Evolutionary conservation across 352 stramenopile species (phyloP).

Genomic region (Thalassiosira sp.): DNA sequence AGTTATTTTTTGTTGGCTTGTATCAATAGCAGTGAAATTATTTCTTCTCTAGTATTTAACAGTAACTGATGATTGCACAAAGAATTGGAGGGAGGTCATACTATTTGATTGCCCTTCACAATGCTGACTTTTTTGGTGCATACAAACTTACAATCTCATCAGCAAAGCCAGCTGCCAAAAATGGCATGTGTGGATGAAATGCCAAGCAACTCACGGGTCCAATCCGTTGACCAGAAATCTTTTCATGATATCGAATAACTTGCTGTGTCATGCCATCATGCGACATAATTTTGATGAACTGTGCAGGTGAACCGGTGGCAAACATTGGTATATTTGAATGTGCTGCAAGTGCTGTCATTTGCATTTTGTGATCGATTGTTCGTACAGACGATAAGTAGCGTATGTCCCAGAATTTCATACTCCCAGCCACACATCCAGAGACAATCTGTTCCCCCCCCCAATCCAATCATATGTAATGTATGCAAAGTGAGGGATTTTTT

Average conservation of each 20-base stretch:
- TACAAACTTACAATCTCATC: conserved; percentile 95
- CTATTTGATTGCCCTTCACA: too few species aligned
- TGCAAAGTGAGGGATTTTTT: conserved; percentile 78
- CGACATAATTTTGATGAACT: conserved; percentile 98
- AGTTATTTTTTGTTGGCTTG: too few species aligned
- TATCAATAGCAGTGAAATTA: too few species aligned
- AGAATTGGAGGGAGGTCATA: too few species aligned
- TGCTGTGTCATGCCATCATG: conserved; percentile 86
- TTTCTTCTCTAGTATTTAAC: too few species aligned
- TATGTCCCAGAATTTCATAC: conserved; percentile 97
- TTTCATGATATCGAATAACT: conserved; percentile 91
- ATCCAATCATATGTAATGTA: too few species aligned
- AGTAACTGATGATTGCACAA: too few species aligned
- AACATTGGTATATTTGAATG: conserved; percentile 95
- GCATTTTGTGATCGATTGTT: conserved; percentile 86
- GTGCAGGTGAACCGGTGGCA: conserved; percentile 95
- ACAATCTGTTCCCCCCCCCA: too few species aligned
- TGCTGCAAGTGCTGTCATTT: conserved; percentile 95
- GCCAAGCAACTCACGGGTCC: conserved; percentile 94
- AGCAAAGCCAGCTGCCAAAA: conserved; percentile 92
- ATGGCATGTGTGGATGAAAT: conserved; percentile 95
- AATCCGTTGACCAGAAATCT: conserved; percentile 93
- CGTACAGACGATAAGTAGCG: conserved; percentile 74
- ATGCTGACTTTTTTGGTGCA: conserved; percentile 44
- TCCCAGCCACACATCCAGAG: conserved; percentile 91